These are phyloP conservation scores for Thecaphora thlaspeos DNA, from an alignment of 1,284 basidiomycete species.

Conservation along the genomic window DNA sequence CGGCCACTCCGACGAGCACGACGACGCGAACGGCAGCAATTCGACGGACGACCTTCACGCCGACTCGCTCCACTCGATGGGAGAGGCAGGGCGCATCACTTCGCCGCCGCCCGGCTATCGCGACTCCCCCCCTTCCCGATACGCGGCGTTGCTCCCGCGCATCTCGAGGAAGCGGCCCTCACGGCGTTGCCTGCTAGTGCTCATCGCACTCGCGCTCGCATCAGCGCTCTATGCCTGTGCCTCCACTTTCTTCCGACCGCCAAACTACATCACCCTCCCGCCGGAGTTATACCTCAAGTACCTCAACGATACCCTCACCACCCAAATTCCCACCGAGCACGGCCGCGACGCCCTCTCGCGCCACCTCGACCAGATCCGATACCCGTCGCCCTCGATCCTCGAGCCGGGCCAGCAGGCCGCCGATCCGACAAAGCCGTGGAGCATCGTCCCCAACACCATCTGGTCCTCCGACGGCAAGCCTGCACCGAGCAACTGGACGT, in stretches of 20 bases:
- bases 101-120: constrained; percentile 30
- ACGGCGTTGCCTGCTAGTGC: constrained; percentile 19
- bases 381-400: background rate
- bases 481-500: constrained; percentile 17
- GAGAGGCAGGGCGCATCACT: constrained; percentile 3
- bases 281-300: constrained; percentile 21
- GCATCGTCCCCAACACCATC: constrained; percentile 20
- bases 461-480: constrained; percentile 37
- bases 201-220: constrained; percentile 11
- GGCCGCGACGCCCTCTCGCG: constrained; percentile 14
- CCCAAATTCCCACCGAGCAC: constrained; percentile 20
- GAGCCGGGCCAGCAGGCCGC: too few relatives aligned
- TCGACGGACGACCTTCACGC: background rate
- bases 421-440: background rate
- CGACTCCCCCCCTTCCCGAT: constrained; percentile 24
- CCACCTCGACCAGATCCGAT: constrained; percentile 19
- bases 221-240: constrained; percentile 18
- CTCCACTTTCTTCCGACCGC: constrained; percentile 29
- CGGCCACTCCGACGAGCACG: too few relatives aligned
- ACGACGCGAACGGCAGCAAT: background rate
- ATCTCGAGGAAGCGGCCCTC: constrained; percentile 17
- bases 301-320: constrained; percentile 17
- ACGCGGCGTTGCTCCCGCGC: constrained; percentile 13
- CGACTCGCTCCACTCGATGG: constrained; percentile 9
- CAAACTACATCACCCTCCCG: constrained; percentile 29